phyloP scores from a whole-genome alignment of 2,329 filamentous ascomycete species.

The Dothideomycetes sp. region DNA sequence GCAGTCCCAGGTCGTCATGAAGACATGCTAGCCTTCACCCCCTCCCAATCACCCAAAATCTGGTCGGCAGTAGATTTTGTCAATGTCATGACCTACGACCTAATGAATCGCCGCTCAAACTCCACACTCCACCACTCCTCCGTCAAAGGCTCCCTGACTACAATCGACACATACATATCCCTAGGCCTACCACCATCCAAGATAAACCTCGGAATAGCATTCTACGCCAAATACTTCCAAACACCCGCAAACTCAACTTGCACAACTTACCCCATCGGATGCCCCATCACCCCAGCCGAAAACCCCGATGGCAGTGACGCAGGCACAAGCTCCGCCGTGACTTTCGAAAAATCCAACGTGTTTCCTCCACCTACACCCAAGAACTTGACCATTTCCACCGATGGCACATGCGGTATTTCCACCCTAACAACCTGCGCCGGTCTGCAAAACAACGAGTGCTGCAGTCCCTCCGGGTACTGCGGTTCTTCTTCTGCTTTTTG shows the following conservation, averaged over 20 bases:
- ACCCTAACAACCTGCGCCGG: no score
- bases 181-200: constrained; percentile 47
- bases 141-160: constrained; percentile 45
- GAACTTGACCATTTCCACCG: constrained; percentile 43
- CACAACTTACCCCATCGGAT: constrained; percentile 43
- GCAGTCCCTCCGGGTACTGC: no score
- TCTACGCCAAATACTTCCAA: constrained; percentile 60
- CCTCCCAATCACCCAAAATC: constrained; percentile 47
- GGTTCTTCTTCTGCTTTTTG: no score
- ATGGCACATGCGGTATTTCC: constrained; percentile 9
- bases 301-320: constrained; percentile 45
- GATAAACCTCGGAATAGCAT: constrained; percentile 58
- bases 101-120: constrained; percentile 61
- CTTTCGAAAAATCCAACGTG: no score
- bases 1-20: constrained; percentile 53
- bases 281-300: constrained; percentile 51
- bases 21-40: constrained; percentile 60
- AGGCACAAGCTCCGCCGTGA: no score
- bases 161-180: constrained; percentile 50
- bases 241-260: constrained; percentile 45
- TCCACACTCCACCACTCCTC: constrained; percentile 57
- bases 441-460: no score
- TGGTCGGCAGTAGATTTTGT: constrained; percentile 56
- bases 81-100: constrained; percentile 64
- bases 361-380: constrained; percentile 37